Percentiles rank a stretch among this genome's conserved stretches.
phyloP scores from a whole-genome alignment of 164 flowering plant genomes.

The Umbilicus rupestris region DNA sequence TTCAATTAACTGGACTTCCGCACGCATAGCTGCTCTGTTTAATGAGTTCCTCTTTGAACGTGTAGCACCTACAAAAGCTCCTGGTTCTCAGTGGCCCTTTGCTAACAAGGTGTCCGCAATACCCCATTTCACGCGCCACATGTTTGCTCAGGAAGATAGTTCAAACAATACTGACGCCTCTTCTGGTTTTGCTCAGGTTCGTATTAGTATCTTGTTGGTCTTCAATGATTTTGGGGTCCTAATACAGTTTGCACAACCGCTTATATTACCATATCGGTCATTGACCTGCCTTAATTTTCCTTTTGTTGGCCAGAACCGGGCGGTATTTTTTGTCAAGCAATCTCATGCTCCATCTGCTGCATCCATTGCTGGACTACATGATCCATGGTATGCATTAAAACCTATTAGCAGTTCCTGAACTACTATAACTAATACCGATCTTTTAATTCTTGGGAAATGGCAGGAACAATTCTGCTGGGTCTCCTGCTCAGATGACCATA shows the following conservation, averaged over 20 bases:
- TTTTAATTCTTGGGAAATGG: not conserved
- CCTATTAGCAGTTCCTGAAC: no score
- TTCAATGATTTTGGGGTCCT: slow-evolving; percentile 23
- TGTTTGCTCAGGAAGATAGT: slow-evolving; percentile 36
- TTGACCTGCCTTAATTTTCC: slow-evolving; percentile 31
- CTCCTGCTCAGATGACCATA: slow-evolving; percentile 63
- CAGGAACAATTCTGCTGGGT: slow-evolving; percentile 38
- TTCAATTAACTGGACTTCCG: no score
- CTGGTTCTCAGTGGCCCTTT: slow-evolving; percentile 40
- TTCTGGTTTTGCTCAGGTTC: slow-evolving; percentile 34
- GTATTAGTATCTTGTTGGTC: slow-evolving; percentile 7
- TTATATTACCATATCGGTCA: slow-evolving; percentile 15
- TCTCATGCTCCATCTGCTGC: slow-evolving; percentile 22
- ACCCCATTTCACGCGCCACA: slow-evolving; percentile 38
- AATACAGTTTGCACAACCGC: slow-evolving; percentile 22
- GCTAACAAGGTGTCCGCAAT: slow-evolving; percentile 37
- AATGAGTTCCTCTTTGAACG: not conserved
- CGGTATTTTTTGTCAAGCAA: slow-evolving; percentile 21
- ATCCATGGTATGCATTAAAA: slow-evolving; percentile 45
- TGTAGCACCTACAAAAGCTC: slow-evolving; percentile 29
- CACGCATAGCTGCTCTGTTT: not conserved
- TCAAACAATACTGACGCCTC: slow-evolving; percentile 22
- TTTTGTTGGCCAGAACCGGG: slow-evolving; percentile 25
- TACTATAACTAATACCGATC: no score
- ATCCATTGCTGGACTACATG: slow-evolving; percentile 22